A percentile compares a stretch with the other conserved stretches of the same genome.
Conservation (phyloP, 208 protist genomes). For the Crithidia brevicula region DNA sequence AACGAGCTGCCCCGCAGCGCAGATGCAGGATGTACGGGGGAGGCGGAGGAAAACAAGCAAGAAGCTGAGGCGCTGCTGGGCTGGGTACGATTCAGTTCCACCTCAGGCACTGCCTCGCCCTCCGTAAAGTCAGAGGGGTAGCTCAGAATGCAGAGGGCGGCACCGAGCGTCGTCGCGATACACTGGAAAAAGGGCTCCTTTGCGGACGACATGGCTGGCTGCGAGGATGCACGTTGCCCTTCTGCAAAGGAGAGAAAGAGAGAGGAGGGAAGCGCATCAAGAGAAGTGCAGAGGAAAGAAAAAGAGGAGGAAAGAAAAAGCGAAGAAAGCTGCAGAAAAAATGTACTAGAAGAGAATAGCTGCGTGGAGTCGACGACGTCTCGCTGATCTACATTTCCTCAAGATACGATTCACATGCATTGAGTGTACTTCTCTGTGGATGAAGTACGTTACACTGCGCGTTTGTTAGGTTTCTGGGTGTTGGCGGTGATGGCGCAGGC, state of each 20-base stretch:
- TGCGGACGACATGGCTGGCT: constrained; percentile 8
- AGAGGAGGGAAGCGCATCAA: neutral
- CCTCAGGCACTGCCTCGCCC: constrained; percentile 98
- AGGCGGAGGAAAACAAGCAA: too few species aligned
- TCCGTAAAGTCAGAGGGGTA: constrained; percentile 97
- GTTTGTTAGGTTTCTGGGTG: too few species aligned
- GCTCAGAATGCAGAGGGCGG: constrained; percentile 96
- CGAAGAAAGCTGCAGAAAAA: too few species aligned
- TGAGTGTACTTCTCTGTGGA: too few species aligned
- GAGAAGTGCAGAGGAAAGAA: neutral
- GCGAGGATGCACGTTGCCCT: neutral
- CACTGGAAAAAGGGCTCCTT: constrained; percentile 93
- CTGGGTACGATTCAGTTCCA: constrained; percentile 78
- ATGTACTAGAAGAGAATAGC: too few species aligned
- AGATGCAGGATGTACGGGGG: neutral
- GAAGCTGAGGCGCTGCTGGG: neutral
- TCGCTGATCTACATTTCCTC: too few species aligned
- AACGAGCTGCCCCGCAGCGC: neutral
- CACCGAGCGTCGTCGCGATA: constrained; percentile 92
- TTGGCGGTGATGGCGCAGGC: too few species aligned
- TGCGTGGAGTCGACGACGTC: too few species aligned
- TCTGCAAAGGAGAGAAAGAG: constrained; percentile 18
- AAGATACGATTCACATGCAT: too few species aligned
- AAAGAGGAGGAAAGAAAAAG: too few species aligned
- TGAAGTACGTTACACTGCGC: too few species aligned